These are phyloP conservation scores for Lenzites betulinus DNA, from an alignment of 768 basidiomycete species.

Conservation along the genomic window DNA sequence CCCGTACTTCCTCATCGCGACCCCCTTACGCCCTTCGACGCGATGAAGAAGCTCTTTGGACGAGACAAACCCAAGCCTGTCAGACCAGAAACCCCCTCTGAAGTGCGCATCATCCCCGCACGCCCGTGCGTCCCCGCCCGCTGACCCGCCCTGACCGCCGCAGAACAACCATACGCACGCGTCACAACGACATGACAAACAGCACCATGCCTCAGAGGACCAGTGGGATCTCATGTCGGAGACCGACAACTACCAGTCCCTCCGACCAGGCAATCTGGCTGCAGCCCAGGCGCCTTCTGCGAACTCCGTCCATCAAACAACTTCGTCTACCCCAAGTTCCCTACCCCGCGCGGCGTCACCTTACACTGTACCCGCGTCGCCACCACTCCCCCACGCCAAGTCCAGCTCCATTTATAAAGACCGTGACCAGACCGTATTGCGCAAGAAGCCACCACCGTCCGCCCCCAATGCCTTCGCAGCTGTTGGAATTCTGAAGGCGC, in stretches of 20 bases:
- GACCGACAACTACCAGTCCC: constrained; percentile 17
- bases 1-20: constrained; percentile 6
- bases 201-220: constrained; percentile 25
- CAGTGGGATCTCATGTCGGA: constrained; percentile 30
- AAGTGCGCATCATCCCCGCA: constrained; percentile 23
- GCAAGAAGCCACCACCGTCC: constrained; percentile 30
- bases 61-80: constrained; percentile 48
- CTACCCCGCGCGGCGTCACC: constrained; percentile 16
- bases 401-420: constrained; percentile 24
- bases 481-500: constrained; percentile 57
- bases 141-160: constrained; percentile 3
- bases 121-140: not conserved
- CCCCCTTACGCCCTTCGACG: not conserved
- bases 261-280: constrained; percentile 11
- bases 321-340: constrained; percentile 16
- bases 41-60: constrained; percentile 65
- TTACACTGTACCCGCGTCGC: constrained; percentile 9
- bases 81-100: constrained; percentile 36
- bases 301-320: constrained; percentile 11
- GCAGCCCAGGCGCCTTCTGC: constrained; percentile 16
- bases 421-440: constrained; percentile 24
- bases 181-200: constrained; percentile 18
- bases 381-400: constrained; percentile 5
- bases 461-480: constrained; percentile 38
- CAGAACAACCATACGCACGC: constrained; percentile 20